Evolutionary conservation across 2,329 filamentous ascomycete genomes (phyloP), one percentile per base, ranked within the genome.

Genomic region (Thermoascus crustaceus): DNA sequence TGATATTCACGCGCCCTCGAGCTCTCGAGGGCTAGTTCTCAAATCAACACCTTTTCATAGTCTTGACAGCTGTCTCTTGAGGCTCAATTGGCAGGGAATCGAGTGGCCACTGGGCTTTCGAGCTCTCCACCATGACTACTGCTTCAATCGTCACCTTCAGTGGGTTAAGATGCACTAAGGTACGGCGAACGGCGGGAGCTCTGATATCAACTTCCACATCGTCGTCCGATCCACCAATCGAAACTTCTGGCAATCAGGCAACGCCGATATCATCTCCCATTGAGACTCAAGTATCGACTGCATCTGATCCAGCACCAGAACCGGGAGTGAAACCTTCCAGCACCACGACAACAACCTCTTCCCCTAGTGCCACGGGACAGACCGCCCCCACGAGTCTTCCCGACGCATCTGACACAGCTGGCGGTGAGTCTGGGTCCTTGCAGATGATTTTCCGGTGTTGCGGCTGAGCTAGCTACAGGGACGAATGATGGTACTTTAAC

Each of bases 91-190:
- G n/a, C n/a, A n/a, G n/a, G n/a, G n/a, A n/a, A n/a, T n/a, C n/a
- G n/a, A n/a, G n/a, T n/a, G n/a, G n/a, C n/a, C n/a, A n/a, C n/a
- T n/a, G n/a, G n/a, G n/a, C n/a, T 44, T 43, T 27, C 31, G 44
- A 42, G 40, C 47, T 42, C 33, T 40, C 35, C 45, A 47, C 47
- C 16, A 55, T 56, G 49, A 42, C 49, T 32, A 43, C 39, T 42
- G 45, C 40, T 30, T 49, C 45, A 4, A 41, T 52, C 19, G 41
- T 48, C 32, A 45, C 46, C 13, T 40, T 44, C 32, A 46, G 47
- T 24, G 47, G 49, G 23, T 41, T 46, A 29, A 42, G 46, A 44
- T 54, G 49, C 35, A 50, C 48, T 24, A 50, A 48, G 35, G 34
- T 50, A 21, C 42, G 39, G 30, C 45, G 44, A 20, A 41, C 35